Evolutionary conservation across 2,329 filamentous ascomycete species (phyloP).

Genomic region (Penicillium griseofulvum): DNA sequence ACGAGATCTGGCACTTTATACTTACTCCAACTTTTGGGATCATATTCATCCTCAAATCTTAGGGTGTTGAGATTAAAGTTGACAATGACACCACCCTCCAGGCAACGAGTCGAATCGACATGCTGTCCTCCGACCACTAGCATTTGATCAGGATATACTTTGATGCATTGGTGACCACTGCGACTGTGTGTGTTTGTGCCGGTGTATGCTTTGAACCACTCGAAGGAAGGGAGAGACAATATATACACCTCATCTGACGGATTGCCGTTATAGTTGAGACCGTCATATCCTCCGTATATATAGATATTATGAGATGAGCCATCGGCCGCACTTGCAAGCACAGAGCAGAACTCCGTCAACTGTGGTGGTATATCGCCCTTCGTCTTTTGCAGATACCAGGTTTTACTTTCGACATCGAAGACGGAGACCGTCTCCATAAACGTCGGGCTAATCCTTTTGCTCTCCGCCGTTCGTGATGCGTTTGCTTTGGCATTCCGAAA

Average conservation of each 20-base stretch:
- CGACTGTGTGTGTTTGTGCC: slow-evolving; percentile 19
- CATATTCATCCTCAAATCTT: slow-evolving; percentile 15
- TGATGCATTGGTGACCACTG: slow-evolving; percentile 16
- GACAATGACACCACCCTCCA: slow-evolving; percentile 17
- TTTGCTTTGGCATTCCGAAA: slow-evolving; percentile 6
- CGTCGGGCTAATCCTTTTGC: slow-evolving; percentile 22
- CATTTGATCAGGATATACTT: slow-evolving; percentile 23
- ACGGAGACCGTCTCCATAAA: slow-evolving; percentile 41
- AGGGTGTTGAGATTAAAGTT: slow-evolving; percentile 21
- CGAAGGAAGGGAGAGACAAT: slow-evolving; percentile 22
- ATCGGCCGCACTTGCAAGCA: slow-evolving; percentile 39
- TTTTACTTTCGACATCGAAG: slow-evolving; percentile 38
- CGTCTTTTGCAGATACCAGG: slow-evolving; percentile 44
- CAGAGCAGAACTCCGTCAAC: slow-evolving; percentile 41
- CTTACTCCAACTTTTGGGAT: slow-evolving; percentile 13
- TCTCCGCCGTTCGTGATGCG: slow-evolving; percentile 3
- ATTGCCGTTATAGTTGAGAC: slow-evolving; percentile 22
- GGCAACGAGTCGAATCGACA: slow-evolving; percentile 7
- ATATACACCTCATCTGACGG: slow-evolving; percentile 43
- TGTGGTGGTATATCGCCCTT: slow-evolving; percentile 38
- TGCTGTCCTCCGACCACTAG: slow-evolving; percentile 13
- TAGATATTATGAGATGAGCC: slow-evolving; percentile 49
- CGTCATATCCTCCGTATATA: slow-evolving; percentile 50
- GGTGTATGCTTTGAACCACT: slow-evolving; percentile 18
- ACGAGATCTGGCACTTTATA: slow-evolving; percentile 22